These are phyloP conservation scores for Oidiodendron maius DNA, from an alignment of 495 filamentous ascomycete species.

Conservation along the genomic window DNA sequence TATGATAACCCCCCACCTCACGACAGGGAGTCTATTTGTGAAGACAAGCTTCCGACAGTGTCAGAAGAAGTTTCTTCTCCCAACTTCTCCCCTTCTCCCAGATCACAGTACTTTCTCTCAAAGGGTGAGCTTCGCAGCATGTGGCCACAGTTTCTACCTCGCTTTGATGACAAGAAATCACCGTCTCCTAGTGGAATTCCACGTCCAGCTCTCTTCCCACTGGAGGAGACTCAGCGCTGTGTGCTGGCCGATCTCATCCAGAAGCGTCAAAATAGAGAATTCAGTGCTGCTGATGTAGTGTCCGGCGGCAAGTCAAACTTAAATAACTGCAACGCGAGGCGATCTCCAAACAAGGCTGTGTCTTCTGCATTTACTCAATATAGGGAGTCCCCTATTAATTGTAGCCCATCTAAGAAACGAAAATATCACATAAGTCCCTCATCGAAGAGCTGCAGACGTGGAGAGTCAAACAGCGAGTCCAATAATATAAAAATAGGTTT, in stretches of 20 bases:
- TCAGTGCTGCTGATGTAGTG: neutral
- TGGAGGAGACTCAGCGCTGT: conserved; percentile 27
- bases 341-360: too few species aligned
- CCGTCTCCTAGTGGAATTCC: conserved; percentile 21
- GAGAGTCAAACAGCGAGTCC: too few species aligned
- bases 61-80: neutral
- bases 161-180: neutral
- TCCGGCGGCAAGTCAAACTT: neutral
- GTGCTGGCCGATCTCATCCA: conserved; percentile 22
- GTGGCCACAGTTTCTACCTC: conserved; percentile 1
- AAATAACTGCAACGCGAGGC: too few species aligned
- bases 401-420: conserved; percentile 14
- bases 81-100: too few species aligned
- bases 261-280: conserved; percentile 4
- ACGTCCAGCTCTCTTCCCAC: conserved; percentile 11
- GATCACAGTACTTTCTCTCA: too few species aligned
- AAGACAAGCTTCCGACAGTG: neutral
- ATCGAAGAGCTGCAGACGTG: too few species aligned
- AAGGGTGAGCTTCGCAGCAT: neutral
- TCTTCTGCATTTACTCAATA: neutral
- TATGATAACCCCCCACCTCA: conserved; percentile 23
- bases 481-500: too few species aligned
- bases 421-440: neutral
- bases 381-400: conserved; percentile 4
- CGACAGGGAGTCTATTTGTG: neutral